Percentiles rank a stretch among this genome's conserved stretches.
Conservation (phyloP, 768 basidiomycete genomes). For the Rhizopogon rudus region DNA sequence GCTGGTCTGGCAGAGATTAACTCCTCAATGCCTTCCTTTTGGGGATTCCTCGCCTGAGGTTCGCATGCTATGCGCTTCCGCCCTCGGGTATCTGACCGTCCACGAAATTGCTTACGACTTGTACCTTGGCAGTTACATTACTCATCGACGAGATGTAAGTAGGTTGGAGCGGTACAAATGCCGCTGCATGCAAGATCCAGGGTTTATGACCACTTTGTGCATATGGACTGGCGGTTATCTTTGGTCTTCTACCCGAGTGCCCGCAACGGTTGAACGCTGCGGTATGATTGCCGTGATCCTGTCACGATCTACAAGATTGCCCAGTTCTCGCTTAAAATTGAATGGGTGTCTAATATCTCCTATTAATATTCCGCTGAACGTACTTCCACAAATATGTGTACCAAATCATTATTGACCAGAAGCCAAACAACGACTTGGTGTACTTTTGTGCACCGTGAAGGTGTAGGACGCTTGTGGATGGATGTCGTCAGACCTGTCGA, state of each 20-base stretch:
- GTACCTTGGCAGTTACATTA: neutral
- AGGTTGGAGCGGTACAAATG: neutral
- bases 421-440: neutral
- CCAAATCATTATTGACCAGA: too few relatives aligned
- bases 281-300: neutral
- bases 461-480: neutral
- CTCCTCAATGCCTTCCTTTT: too few relatives aligned
- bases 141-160: neutral
- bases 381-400: neutral
- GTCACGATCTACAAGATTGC: neutral
- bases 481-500: neutral
- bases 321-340: neutral
- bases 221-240: neutral
- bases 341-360: neutral
- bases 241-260: neutral
- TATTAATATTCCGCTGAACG: neutral
- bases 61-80: conserved; percentile 1
- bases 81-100: neutral
- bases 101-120: neutral
- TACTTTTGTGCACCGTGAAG: neutral
- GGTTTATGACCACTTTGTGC: neutral
- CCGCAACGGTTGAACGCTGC: neutral
- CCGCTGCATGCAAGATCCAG: neutral
- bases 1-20: neutral
- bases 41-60: neutral